phyloP scores from a whole-genome alignment of 345 rosid species.

The Durio zibethinus region DNA sequence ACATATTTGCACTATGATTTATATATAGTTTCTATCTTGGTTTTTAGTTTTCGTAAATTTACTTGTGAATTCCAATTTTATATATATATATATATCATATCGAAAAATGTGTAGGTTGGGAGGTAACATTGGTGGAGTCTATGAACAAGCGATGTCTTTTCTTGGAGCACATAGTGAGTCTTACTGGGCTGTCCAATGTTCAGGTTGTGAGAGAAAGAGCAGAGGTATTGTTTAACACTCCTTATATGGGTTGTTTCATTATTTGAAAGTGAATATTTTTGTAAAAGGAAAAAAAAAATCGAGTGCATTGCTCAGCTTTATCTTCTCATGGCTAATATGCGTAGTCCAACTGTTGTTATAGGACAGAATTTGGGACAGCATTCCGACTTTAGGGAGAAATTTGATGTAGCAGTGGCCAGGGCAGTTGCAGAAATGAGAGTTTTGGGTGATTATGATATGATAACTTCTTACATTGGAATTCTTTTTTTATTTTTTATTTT shows the following conservation, averaged over 20 bases:
- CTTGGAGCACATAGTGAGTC: conserved; percentile 72
- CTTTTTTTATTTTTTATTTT: neutral
- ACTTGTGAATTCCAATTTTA: neutral
- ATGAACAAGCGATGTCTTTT: conserved; percentile 79
- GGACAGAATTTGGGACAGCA: conserved; percentile 75
- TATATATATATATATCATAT: neutral
- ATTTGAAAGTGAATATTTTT: neutral
- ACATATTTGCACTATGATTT: neutral
- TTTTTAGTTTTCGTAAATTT: neutral
- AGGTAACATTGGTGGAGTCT: conserved; percentile 81
- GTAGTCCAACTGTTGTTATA: conserved; percentile 25
- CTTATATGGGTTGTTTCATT: neutral
- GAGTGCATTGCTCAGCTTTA: neutral
- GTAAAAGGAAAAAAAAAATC: neutral
- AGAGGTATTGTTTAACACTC: conserved; percentile 47
- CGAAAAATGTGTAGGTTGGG: conserved; percentile 55
- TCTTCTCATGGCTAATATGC: conserved; percentile 5
- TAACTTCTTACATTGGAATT: neutral
- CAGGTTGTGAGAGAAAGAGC: conserved; percentile 80
- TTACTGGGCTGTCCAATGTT: conserved; percentile 65
- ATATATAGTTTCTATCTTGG: neutral
- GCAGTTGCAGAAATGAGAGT: conserved; percentile 96
- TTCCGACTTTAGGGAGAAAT: conserved; percentile 59
- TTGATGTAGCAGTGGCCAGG: conserved; percentile 92
- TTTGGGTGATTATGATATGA: conserved; percentile 44